A percentile compares a stretch with the other conserved stretches of the same genome.
These are phyloP conservation scores for Kodamaea neixiangensis DNA, from an alignment of 805 yeast species.

Conservation along the genomic window DNA sequence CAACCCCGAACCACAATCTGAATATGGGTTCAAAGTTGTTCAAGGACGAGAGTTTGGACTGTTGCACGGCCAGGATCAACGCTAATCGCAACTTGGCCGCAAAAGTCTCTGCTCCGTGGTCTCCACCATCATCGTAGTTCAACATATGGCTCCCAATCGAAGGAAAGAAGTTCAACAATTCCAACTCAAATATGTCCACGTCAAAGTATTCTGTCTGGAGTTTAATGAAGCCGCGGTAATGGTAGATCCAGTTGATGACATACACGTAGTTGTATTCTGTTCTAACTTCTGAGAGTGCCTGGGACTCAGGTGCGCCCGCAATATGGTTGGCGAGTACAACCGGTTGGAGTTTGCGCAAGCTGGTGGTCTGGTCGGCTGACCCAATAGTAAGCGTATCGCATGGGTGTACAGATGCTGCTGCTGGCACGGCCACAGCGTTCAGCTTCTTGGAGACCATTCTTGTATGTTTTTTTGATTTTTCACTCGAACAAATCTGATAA, in stretches of 20 bases:
- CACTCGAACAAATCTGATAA: not conserved
- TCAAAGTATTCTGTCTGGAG: conserved; percentile 56
- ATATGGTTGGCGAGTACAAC: conserved; percentile 14
- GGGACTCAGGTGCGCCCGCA: conserved; percentile 8
- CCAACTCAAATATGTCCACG: conserved; percentile 62
- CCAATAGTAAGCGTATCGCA: conserved; percentile 11
- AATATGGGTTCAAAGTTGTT: conserved; percentile 36
- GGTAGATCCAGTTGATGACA: conserved; percentile 57
- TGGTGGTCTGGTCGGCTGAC: conserved; percentile 12
- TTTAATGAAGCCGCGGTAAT: conserved; percentile 52
- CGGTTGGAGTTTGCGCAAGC: conserved; percentile 15
- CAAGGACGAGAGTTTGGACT: conserved; percentile 30
- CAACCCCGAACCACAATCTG: conserved; percentile 35
- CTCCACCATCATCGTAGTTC: conserved; percentile 8
- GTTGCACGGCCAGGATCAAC: conserved; percentile 42
- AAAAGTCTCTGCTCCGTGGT: conserved; percentile 2
- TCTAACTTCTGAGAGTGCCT: conserved; percentile 15
- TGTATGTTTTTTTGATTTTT: not conserved
- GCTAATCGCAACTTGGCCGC: conserved; percentile 43
- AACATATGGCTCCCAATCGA: conserved; percentile 8
- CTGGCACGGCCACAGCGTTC: not conserved
- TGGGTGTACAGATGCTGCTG: not conserved
- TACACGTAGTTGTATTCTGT: conserved; percentile 21
- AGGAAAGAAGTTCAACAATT: conserved; percentile 39
- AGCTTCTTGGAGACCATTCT: not conserved